Conservation (phyloP, 1,284 basidiomycete species). For the Takashimella koratensis region DNA sequence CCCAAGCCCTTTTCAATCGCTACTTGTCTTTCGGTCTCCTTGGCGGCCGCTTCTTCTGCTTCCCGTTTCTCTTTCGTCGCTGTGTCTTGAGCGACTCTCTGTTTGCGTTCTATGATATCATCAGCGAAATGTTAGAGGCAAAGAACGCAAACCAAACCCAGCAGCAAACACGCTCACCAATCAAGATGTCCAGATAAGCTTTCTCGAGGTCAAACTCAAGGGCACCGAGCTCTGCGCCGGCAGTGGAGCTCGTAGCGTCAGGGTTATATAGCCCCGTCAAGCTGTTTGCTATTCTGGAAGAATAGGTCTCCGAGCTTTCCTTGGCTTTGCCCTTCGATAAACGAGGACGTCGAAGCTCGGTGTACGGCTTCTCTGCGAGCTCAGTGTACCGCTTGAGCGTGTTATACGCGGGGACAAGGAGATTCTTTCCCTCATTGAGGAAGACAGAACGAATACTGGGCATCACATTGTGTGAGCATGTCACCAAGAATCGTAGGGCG, state of each 20-base stretch:
- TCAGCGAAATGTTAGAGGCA: too few relatives aligned
- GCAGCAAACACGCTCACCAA: too few relatives aligned
- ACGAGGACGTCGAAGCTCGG: slow-evolving; percentile 19
- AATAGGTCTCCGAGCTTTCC: too few relatives aligned
- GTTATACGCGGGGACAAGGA: slow-evolving; percentile 32
- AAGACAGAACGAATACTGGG: slow-evolving; percentile 24
- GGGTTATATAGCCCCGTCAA: too few relatives aligned
- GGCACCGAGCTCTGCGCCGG: too few relatives aligned
- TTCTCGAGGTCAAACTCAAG: slow-evolving; percentile 54
- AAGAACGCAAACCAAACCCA: too few relatives aligned
- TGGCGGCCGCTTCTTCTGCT: slow-evolving; percentile 30
- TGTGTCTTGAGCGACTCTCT: not conserved
- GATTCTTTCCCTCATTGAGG: not conserved
- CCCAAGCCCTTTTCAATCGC: slow-evolving; percentile 52
- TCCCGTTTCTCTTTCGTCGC: slow-evolving; percentile 37
- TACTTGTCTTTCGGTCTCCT: slow-evolving; percentile 43
- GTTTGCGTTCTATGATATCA: slow-evolving; percentile 1
- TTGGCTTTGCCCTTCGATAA: slow-evolving; percentile 50
- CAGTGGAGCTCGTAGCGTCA: too few relatives aligned
- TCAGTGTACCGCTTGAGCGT: slow-evolving; percentile 15
- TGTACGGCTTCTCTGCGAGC: slow-evolving; percentile 24
- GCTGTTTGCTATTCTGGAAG: too few relatives aligned
- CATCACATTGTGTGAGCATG: not conserved
- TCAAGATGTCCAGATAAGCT: slow-evolving; percentile 50
- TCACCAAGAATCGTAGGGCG: not conserved